Evolutionary conservation across 2,329 filamentous ascomycete genomes (phyloP).

Genomic region (Trichoderma aggressivum): DNA sequence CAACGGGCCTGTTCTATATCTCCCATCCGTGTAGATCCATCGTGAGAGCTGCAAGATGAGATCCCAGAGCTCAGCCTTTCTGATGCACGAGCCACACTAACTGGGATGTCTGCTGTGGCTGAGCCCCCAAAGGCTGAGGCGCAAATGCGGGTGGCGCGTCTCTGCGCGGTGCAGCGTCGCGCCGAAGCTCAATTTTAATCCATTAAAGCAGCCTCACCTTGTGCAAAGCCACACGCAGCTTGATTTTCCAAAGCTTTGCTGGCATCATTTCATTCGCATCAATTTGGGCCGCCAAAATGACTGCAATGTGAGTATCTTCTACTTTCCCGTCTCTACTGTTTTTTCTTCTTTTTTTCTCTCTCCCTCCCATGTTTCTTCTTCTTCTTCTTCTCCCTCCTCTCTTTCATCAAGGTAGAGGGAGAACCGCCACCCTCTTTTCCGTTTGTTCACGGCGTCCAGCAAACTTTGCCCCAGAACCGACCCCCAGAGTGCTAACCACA

Average conservation of each 20-base stretch:
- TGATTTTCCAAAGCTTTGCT: not conserved
- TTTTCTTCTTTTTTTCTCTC: not conserved
- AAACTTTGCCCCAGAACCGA: not conserved
- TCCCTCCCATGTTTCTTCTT: not conserved
- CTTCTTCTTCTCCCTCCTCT: not conserved
- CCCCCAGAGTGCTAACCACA: not conserved
- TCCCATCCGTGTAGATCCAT: too few species aligned
- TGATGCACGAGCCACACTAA: constrained; percentile 3
- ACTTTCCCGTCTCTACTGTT: not conserved
- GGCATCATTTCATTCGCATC: not conserved
- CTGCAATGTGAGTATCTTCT: constrained; percentile 36
- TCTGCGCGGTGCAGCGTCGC: constrained; percentile 16
- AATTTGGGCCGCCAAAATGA: constrained; percentile 28
- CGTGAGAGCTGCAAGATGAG: not conserved
- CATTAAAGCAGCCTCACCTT: constrained; percentile 11
- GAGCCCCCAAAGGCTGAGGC: not conserved
- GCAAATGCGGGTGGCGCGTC: constrained; percentile 18
- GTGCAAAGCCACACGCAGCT: not conserved
- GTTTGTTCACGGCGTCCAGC: not conserved
- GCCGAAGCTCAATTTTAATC: constrained; percentile 19
- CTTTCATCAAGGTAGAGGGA: not conserved
- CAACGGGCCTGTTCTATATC: not conserved
- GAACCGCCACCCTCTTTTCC: not conserved
- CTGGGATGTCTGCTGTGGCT: not conserved
- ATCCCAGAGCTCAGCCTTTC: not conserved